Evolutionary conservation across 305 asterid species (phyloP).

Genomic region (Fraxinus angustifolia): DNA sequence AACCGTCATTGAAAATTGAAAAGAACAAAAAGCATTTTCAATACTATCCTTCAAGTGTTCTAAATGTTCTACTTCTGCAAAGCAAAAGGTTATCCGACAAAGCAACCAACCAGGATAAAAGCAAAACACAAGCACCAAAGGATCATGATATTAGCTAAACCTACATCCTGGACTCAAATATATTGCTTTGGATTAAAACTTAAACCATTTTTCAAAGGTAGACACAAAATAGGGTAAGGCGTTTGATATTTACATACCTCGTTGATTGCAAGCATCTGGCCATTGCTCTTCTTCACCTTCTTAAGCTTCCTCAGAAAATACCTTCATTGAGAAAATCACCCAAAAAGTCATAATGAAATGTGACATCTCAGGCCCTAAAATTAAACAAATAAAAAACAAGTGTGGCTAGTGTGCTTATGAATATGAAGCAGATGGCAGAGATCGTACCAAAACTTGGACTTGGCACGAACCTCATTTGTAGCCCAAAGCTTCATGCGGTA

Average conservation of each 20-base stretch:
- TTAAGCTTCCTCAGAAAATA: slow-evolving; percentile 56
- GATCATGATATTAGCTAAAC: neutral
- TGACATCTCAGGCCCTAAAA: neutral
- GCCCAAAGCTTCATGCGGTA: slow-evolving; percentile 80
- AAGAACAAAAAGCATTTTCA: neutral
- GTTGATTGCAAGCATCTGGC: slow-evolving; percentile 54
- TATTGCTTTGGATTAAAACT: neutral
- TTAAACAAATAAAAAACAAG: neutral
- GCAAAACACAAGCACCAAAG: neutral
- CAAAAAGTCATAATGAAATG: neutral
- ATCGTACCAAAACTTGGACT: slow-evolving; percentile 55
- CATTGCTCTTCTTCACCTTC: slow-evolving; percentile 54
- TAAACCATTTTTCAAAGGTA: neutral
- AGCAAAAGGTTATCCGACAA: neutral
- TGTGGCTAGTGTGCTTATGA: neutral
- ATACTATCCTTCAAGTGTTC: neutral
- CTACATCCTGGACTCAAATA: neutral
- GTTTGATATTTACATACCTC: slow-evolving; percentile 30
- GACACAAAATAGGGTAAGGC: neutral
- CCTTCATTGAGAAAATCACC: slow-evolving; percentile 24
- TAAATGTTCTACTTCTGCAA: neutral
- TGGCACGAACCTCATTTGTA: slow-evolving; percentile 65
- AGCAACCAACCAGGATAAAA: neutral
- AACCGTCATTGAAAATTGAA: neutral
- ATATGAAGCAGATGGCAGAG: neutral